Percentiles rank a stretch among this genome's conserved stretches.
Conservation (phyloP, 805 yeast genomes). For the Ogataea corticis region DNA sequence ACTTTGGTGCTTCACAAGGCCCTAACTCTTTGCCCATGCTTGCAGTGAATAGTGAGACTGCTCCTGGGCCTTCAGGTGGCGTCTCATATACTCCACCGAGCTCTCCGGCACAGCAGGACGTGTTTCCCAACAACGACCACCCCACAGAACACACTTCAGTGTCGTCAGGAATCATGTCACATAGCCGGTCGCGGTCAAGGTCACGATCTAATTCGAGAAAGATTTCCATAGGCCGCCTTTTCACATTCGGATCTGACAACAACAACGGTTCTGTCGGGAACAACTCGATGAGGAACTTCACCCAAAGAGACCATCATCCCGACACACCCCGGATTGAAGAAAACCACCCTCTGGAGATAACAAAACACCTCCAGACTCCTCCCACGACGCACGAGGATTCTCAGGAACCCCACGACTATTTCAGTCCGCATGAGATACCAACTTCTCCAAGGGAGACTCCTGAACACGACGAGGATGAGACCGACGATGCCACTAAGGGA, state of each 20-base stretch:
- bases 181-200: conserved; percentile 28
- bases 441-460: not conserved
- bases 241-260: conserved; percentile 37
- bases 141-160: conserved; percentile 1
- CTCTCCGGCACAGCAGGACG: conserved; percentile 17
- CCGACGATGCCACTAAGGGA: conserved; percentile 19
- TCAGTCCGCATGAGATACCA: conserved; percentile 3
- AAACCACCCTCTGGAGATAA: conserved; percentile 8
- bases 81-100: conserved; percentile 17
- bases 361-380: conserved; percentile 23
- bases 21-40: not conserved
- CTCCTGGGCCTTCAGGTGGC: not conserved
- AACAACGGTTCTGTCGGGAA: not conserved
- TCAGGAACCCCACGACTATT: conserved; percentile 15
- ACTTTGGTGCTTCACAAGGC: not conserved
- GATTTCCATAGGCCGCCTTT: conserved; percentile 37
- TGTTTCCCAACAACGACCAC: conserved; percentile 8
- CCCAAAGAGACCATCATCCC: not conserved
- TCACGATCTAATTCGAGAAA: conserved; percentile 42
- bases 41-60: not conserved
- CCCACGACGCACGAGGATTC: conserved; percentile 19
- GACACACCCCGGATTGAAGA: conserved; percentile 26
- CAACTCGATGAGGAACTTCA: conserved; percentile 11
- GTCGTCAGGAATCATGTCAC: conserved; percentile 11
- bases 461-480: conserved; percentile 13